Base-by-base conservation (phyloP, 495 filamentous ascomycete species). In the Beverwykella pulmonaria region DNA sequence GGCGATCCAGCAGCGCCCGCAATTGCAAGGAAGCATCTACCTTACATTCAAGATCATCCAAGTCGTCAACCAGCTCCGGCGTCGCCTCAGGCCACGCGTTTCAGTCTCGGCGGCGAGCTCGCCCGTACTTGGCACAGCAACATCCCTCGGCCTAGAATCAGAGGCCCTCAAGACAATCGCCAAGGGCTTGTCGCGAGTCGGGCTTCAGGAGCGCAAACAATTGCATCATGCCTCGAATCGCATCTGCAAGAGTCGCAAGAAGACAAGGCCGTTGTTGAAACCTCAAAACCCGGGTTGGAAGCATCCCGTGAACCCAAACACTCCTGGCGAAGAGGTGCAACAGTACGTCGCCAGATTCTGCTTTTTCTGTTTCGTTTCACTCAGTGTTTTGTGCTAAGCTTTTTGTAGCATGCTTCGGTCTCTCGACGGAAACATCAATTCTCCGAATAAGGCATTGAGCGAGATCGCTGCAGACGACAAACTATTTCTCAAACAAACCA, bases 51-150 rank as follows among this genome's bases (percentile, higher is more conserved):
- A 68, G 65, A 53, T 69, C 26, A 26, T 72, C 25, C 69, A 68
- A 55, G 20, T 72, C 56, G 60, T 72, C 52, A 58, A 72, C 22
- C 65, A 72, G 30, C 54, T 72, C 29, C 69, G 69, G n/a, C 69
- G 69, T 39, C 56, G 65, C 44, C 65, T 72, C 57, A 65, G 59
- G 65, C 60, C 65, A 26, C 65, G 65, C 48, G 47, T 62, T 8
- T 32, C 53, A 50, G 47, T 22, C 14, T 27, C n/a, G n/a, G n/a
- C 53, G 49, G 23, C 27, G 23, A 54, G 26, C 54, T 32, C 52
- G 8, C 27, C 47, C 9, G 9, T 34, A 53, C 63, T 71, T 63
- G 68, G 68, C 59, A 26, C 59, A 12, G 27, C 49, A 29, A 53
- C 48, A 15, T 60, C 50, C 63, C 69, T 67, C 52, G 63, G 57